A percentile compares a stretch with the other conserved stretches of the same genome.
Conservation (phyloP, 139 green algal genomes). For the Desmodesmus armatus region DNA sequence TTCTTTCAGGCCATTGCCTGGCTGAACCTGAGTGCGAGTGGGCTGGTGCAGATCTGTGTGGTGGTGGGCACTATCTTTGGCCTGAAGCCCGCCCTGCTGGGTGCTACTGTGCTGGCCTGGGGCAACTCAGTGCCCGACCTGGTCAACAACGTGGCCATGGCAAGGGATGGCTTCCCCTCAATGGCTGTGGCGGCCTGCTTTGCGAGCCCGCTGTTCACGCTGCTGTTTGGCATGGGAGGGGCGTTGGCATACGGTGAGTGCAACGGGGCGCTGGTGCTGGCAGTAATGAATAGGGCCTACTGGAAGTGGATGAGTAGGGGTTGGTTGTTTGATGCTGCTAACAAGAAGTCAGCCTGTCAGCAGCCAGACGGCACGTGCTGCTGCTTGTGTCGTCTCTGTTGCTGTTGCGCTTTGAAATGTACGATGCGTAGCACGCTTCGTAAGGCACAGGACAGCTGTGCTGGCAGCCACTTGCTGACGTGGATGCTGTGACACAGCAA, state of each 20-base stretch:
- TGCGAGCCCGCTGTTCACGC: slow-evolving; percentile 66
- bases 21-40: slow-evolving; percentile 57
- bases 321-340: too few species aligned
- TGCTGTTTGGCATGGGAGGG: slow-evolving; percentile 56
- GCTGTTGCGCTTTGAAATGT: too few species aligned
- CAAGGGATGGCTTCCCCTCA: slow-evolving; percentile 52
- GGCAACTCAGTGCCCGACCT: slow-evolving; percentile 69
- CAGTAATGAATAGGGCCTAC: too few species aligned
- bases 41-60: slow-evolving; percentile 53
- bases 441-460: too few species aligned
- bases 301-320: too few species aligned
- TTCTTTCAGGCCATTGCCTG: slow-evolving; percentile 59
- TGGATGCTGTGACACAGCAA: too few species aligned
- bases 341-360: too few species aligned
- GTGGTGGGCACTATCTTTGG: slow-evolving; percentile 55
- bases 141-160: slow-evolving; percentile 65
- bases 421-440: too few species aligned
- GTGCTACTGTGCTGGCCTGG: slow-evolving; percentile 64
- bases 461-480: too few species aligned
- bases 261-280: too few species aligned
- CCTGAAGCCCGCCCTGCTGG: slow-evolving; percentile 49
- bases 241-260: slow-evolving; percentile 40
- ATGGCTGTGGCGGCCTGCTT: slow-evolving; percentile 78
- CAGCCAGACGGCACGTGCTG: too few species aligned
- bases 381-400: too few species aligned